Evolutionary conservation across 805 yeast genomes (phyloP), one percentile per base, ranked within the genome.

Genomic region (Nakazawaea ernobii): DNA sequence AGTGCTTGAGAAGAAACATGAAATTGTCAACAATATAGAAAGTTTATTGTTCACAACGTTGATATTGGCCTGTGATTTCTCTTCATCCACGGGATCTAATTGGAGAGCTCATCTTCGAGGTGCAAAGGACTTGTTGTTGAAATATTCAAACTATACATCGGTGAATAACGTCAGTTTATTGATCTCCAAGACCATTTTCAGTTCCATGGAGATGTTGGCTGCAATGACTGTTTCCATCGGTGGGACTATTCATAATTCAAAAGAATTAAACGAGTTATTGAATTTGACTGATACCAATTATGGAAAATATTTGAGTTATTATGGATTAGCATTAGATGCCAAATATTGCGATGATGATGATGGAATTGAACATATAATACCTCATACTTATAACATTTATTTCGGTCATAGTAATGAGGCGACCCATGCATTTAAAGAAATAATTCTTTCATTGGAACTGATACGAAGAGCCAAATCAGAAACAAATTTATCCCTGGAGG

Each of bases 81-180:
- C 86, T 0, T 72, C 80, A 2, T 74, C 79, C 7, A 67, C 71
- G 8, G 79, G 77, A 42, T 75, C 78, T 33, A 76, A 77, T 53
- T 83, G 89, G 90, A 66, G 86, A 49, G 78, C 84, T 0, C 89
- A 83, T 63, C 63, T 83, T 14, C 62, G 77, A 52, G 88, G 88
- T 11, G 88, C 87, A 1, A 82, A 81, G 55, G 86, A 81, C 53
- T 61, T 83, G 13, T 64, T 83, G 11, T 61, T 79, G 43, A 79
- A 76, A 52, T 76, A 77, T 53, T 67, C 72, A 46, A 61, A 59
- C 32, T 43, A 29, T 24, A 43, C 50, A 9, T 15, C 32, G 7
- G 26, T 8, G 5, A 43, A 48, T 27, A 48, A 43, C 28, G 27
- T 43, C 15, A 35, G 50, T 29, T n/a, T 48, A 8, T 38, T 43